Base-by-base conservation (phyloP, 78 protist species). In the Goniomonas avonlea region DNA sequence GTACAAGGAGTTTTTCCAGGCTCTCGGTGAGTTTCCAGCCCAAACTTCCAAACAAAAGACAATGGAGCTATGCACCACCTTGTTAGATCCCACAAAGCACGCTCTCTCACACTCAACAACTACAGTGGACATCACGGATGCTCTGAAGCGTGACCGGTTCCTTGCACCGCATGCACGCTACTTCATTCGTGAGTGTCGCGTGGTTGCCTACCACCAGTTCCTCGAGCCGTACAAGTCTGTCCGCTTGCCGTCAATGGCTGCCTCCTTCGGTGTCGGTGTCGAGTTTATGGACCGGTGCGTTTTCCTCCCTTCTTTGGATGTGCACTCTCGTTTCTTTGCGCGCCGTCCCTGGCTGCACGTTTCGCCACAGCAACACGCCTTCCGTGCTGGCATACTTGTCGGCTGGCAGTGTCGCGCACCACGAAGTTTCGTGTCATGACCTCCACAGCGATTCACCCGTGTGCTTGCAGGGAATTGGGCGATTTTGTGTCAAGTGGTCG, bases 171-270 rank as follows among this genome's bases (percentile, higher is more conserved):
- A 94, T 82, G 60, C 83, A 35, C 79, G 80, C 48, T 94, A 77
- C 90, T 87, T 86, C 60, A 82, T 81, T 9, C 86, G 96, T 53
- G 97, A 96, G 66, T 48, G 94, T 86, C 87, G 98, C 56, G 63
- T 96, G 23, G 65, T 61, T 17, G 92, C 91, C 38, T 94, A 91
- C 81, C 53, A 69, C 32, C 99, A 96, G 86, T 84, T 81, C 74
- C 85, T 96, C 35, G 93, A 91, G 77, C 80, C 94, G 13, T 96
- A 96, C 84, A 79, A 88, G 48, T 74, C 91, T 31, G 96, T 96
- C 27, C 41, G 83, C 21, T 65, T 96, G 34, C 45, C n/a, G n/a
- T 77, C 87, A 43, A 95, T 94, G 94, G 88, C 97, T 0, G 29
- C 35, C 23, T 37, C 90, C 27, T 96, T 96, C 43, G 95, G 97